These are phyloP conservation scores for Penicillium fuscoglaucum DNA, from an alignment of 2,329 filamentous ascomycete species.

Conservation along the genomic window DNA sequence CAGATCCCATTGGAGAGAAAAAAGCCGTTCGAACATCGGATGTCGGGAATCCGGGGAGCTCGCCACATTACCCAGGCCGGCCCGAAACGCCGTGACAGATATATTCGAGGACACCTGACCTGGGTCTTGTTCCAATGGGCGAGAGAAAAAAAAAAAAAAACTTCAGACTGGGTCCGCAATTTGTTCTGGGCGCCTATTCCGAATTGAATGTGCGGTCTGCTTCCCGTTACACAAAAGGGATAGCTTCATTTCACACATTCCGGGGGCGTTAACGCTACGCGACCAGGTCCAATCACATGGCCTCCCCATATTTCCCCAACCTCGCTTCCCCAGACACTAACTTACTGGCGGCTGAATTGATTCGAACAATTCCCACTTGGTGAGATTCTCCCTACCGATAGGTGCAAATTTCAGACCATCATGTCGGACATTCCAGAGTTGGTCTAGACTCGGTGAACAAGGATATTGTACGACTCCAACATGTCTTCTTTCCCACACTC, in stretches of 20 bases:
- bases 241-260: constrained; percentile 8
- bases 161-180: neutral
- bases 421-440: constrained; percentile 9
- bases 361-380: neutral
- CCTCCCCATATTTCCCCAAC: neutral
- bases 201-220: neutral
- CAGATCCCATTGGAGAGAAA: neutral
- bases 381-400: constrained; percentile 7
- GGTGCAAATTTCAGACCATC: constrained; percentile 16
- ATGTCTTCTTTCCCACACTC: neutral
- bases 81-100: neutral
- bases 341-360: constrained; percentile 5
- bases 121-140: neutral
- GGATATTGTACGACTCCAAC: neutral
- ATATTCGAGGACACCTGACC: neutral
- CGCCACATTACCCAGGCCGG: neutral
- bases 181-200: neutral
- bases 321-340: constrained; percentile 19
- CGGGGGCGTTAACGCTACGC: constrained; percentile 4
- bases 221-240: constrained; percentile 18
- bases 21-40: neutral
- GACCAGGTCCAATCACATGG: constrained; percentile 12
- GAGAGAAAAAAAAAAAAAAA: neutral
- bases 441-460: constrained; percentile 1
- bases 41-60: neutral